Evolutionary conservation across 495 filamentous ascomycete genomes (phyloP).

Genomic region (Neurospora sp.): DNA sequence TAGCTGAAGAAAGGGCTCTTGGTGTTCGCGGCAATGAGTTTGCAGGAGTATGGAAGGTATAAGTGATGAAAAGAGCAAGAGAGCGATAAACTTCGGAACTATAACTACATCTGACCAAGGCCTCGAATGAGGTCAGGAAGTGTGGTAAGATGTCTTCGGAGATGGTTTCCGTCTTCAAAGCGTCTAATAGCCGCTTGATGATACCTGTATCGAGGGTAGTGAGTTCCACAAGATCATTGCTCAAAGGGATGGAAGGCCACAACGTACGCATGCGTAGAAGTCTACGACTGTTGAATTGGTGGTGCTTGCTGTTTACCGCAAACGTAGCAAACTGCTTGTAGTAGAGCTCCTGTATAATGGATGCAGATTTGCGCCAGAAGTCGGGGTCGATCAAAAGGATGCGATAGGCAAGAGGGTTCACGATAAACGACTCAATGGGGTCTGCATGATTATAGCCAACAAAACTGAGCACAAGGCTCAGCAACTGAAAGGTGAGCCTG

Average conservation of each 20-base stretch:
- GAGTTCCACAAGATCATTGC: constrained; percentile 6
- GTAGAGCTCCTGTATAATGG: constrained; percentile 70
- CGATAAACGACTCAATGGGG: constrained; percentile 79
- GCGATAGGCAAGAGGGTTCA: constrained; percentile 89
- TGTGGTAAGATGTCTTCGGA: constrained; percentile 55
- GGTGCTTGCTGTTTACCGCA: constrained; percentile 73
- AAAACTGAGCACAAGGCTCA: constrained; percentile 70
- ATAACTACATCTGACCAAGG: constrained; percentile 65
- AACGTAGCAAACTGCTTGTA: constrained; percentile 86
- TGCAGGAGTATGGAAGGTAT: constrained; percentile 64
- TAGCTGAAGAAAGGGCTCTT: constrained; percentile 27
- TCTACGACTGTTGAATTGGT: constrained; percentile 80
- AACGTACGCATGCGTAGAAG: constrained; percentile 82
- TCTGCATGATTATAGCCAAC: constrained; percentile 72
- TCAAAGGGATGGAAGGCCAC: background rate
- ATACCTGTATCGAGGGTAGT: constrained; percentile 48
- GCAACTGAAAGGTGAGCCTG: constrained; percentile 55
- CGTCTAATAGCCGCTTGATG: constrained; percentile 80
- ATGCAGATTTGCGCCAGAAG: constrained; percentile 71
- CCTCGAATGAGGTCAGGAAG: constrained; percentile 67
- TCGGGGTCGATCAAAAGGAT: constrained; percentile 87
- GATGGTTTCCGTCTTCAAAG: constrained; percentile 75
- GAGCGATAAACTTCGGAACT: constrained; percentile 75
- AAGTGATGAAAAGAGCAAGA: constrained; percentile 88
- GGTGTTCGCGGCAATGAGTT: constrained; percentile 43